phyloP scores from a whole-genome alignment of 257 asterid genomes.

The Nicotiana noctiflora region DNA sequence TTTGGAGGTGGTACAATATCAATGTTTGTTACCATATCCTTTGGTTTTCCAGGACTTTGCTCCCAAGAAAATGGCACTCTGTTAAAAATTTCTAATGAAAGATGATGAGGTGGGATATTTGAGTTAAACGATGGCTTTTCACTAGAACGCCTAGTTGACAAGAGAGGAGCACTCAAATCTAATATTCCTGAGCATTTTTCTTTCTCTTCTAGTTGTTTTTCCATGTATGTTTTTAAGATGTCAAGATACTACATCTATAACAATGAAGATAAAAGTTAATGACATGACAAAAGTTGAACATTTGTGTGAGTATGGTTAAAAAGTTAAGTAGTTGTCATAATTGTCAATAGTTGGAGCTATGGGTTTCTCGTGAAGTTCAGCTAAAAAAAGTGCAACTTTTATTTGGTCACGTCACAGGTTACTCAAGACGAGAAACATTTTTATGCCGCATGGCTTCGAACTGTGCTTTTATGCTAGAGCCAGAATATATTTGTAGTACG shows the following conservation, averaged over 20 bases:
- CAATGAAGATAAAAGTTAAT: background rate
- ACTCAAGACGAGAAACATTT: slow-evolving; percentile 14
- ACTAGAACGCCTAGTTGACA: slow-evolving; percentile 46
- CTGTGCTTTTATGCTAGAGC: background rate
- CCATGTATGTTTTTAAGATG: slow-evolving; percentile 24
- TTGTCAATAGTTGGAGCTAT: slow-evolving; percentile 32
- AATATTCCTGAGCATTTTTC: slow-evolving; percentile 40
- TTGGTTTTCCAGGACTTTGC: slow-evolving; percentile 66
- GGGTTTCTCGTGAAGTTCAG: slow-evolving; percentile 50
- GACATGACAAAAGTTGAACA: background rate
- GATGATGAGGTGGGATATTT: background rate
- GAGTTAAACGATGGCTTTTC: slow-evolving; percentile 5
- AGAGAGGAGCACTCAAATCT: slow-evolving; percentile 56
- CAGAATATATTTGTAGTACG: background rate
- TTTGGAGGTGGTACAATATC: slow-evolving; percentile 28
- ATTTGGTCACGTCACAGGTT: slow-evolving; percentile 2
- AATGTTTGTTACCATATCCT: slow-evolving; percentile 11
- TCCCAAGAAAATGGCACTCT: slow-evolving; percentile 87
- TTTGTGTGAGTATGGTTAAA: slow-evolving; percentile 12
- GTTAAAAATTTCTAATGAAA: slow-evolving; percentile 18
- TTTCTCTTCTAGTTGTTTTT: slow-evolving; percentile 27
- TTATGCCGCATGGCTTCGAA: background rate
- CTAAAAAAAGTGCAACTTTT: slow-evolving; percentile 24
- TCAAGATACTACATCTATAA: background rate
- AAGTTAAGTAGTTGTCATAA: slow-evolving; percentile 28